Base-by-base conservation (phyloP, 345 rosid genomes). In the Melaleuca alternifolia region DNA sequence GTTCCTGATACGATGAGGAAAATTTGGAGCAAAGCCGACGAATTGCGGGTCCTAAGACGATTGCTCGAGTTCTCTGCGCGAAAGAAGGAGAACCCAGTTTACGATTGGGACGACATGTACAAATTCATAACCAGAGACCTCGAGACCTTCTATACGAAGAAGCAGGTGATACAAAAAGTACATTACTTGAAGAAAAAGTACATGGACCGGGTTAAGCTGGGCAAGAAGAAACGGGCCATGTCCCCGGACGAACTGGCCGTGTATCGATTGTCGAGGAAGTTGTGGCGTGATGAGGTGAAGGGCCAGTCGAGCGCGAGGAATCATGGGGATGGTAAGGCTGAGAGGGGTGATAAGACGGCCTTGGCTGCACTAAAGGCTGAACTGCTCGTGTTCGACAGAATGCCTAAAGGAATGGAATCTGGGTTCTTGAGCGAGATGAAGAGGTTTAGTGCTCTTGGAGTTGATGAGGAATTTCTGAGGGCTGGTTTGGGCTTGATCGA, bases 231-330 rank as follows among this genome's bases (percentile, higher is more conserved):
- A 0, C 75, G 18, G 79, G 46, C 50, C 54, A 54, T 62, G 59
- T 82, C 88, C 6, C 84, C 71, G 82, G 90, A 89, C 6, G 52
- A 50, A 65, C 79, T 65, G 23, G 77, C 77, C 51, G 61, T 54
- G 15, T 82, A 54, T 20, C n/a, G 82, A 3, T 56, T 56, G 85
- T 46, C 86, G 21, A 54, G 56, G 61, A 77, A 81, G 15, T 13
- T 84, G 33, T 86, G 87, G 87, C 54, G 76, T 1, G 46, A 51
- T 1, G 50, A 50, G 28, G 87, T 41, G 15, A 86, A 41, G 61
- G 52, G 59, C 48, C 77, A n/a, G 75, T 53, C 82, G 71, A 57
- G 50, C 10, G 59, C 28, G 85, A 56, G 26, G 1, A 14, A 6
- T 20, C 18, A n/a, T 26, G 59, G 79, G 23, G 7, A 23, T 50